Percentiles rank a stretch among this genome's conserved stretches.
phyloP scores from a whole-genome alignment of 306 rosid genomes.

The Medicago truncatula region DNA sequence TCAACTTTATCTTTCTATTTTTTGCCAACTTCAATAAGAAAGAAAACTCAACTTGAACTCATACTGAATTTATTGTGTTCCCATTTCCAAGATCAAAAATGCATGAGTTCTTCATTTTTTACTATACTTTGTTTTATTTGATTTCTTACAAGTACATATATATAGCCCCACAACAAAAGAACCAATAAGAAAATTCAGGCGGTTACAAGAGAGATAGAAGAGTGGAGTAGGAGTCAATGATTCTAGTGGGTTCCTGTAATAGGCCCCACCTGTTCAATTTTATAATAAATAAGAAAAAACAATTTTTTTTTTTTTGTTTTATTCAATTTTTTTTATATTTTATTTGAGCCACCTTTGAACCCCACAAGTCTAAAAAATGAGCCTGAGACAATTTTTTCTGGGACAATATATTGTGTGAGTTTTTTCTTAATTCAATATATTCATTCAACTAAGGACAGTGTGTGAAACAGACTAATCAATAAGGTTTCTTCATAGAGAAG shows the following conservation, averaged over 20 bases:
- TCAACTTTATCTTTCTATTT: conserved; percentile 40
- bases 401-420: conserved; percentile 59
- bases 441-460: conserved; percentile 50
- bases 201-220: conserved; percentile 72
- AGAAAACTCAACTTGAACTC: conserved; percentile 46
- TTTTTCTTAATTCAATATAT: conserved; percentile 51
- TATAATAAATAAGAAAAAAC: background rate
- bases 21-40: conserved; percentile 51
- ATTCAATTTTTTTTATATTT: background rate
- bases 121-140: conserved; percentile 11
- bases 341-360: conserved; percentile 40
- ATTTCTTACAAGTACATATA: conserved; percentile 12
- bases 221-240: conserved; percentile 82
- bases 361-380: conserved; percentile 52
- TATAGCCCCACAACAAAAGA: conserved; percentile 48
- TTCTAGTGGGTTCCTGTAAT: conserved; percentile 72
- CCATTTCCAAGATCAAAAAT: conserved; percentile 26
- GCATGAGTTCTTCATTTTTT: conserved; percentile 4
- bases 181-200: conserved; percentile 72
- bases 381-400: conserved; percentile 51
- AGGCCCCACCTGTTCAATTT: conserved; percentile 44
- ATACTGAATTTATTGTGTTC: conserved; percentile 42
- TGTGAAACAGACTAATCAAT: conserved; percentile 53
- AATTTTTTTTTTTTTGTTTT: background rate
- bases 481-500: conserved; percentile 67